Conservation (phyloP, 352 stramenopile genomes). For the Globisporangium yorkense region DNA sequence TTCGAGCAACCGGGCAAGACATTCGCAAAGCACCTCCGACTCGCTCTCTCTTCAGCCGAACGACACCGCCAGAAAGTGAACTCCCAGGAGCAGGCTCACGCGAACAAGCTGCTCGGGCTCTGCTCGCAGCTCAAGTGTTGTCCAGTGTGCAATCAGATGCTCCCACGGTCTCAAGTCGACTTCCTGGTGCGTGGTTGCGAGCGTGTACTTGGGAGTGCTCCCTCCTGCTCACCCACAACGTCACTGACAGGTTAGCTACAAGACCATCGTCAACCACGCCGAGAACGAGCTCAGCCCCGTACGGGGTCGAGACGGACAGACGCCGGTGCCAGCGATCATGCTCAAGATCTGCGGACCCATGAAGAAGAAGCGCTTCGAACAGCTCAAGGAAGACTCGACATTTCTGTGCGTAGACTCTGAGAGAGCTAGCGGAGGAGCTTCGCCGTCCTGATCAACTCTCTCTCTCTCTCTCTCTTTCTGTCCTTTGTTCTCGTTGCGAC, state of each 20-base stretch:
- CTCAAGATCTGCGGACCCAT: slow-evolving; percentile 24
- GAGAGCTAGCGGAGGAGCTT: background rate
- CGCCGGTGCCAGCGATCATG: slow-evolving; percentile 26
- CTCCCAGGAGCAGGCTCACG: slow-evolving; percentile 2
- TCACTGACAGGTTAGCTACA: slow-evolving; percentile 29
- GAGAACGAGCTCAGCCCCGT: slow-evolving; percentile 14
- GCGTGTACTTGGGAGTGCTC: background rate
- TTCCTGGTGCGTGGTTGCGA: slow-evolving; percentile 25
- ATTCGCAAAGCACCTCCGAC: slow-evolving; percentile 36
- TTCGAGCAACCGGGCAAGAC: slow-evolving; percentile 40
- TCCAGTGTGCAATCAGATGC: slow-evolving; percentile 28
- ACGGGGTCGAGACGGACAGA: slow-evolving; percentile 10
- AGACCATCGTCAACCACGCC: slow-evolving; percentile 33
- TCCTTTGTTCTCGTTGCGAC: too few species aligned
- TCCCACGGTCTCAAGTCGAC: slow-evolving; percentile 33
- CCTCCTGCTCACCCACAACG: background rate
- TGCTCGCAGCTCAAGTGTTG: slow-evolving; percentile 34
- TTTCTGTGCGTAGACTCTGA: slow-evolving; percentile 27
- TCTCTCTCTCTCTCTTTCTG: background rate
- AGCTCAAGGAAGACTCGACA: slow-evolving; percentile 29
- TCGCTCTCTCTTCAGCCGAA: slow-evolving; percentile 26
- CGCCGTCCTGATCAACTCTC: background rate
- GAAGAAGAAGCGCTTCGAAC: slow-evolving; percentile 29
- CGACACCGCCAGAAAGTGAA: slow-evolving; percentile 2
- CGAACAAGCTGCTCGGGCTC: slow-evolving; percentile 15